phyloP scores from a whole-genome alignment of 331 rosid species.

The Pyrus hybrid region DNA sequence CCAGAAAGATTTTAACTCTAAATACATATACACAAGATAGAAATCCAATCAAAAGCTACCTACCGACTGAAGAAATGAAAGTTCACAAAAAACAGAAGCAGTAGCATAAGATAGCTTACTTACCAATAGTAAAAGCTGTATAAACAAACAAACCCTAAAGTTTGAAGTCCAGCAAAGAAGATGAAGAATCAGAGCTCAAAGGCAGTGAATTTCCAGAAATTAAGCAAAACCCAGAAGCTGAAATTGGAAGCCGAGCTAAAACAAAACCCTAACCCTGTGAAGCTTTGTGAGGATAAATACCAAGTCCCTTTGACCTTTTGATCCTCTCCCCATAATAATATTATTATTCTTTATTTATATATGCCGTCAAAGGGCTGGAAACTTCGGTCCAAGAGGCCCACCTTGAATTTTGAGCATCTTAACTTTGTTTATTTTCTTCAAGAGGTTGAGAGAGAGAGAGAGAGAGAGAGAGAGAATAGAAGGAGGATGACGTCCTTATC shows the following conservation, averaged over 20 bases:
- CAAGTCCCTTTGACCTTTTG: slow-evolving; percentile 46
- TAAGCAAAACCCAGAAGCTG: slow-evolving; percentile 39
- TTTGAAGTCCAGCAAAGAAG: slow-evolving; percentile 11
- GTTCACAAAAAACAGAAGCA: background rate
- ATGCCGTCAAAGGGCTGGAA: slow-evolving; percentile 2
- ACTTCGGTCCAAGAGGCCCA: slow-evolving; percentile 25
- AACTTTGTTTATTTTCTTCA: slow-evolving; percentile 4
- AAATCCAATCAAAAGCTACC: background rate
- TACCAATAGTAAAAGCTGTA: background rate
- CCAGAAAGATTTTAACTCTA: slow-evolving; percentile 3
- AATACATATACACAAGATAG: background rate
- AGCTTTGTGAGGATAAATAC: slow-evolving; percentile 41
- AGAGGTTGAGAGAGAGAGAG: slow-evolving; percentile 6
- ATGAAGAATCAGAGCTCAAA: slow-evolving; percentile 16
- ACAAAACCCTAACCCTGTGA: slow-evolving; percentile 59
- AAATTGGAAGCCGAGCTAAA: slow-evolving; percentile 26
- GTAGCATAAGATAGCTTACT: background rate
- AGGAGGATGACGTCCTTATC: slow-evolving; percentile 68
- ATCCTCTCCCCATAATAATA: slow-evolving; percentile 34
- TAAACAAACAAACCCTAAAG: slow-evolving; percentile 1
- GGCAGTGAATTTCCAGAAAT: slow-evolving; percentile 11
- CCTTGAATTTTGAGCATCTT: slow-evolving; percentile 27
- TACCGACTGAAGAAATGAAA: background rate
- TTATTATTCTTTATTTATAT: background rate
- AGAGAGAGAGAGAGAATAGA: slow-evolving; percentile 10